Percentiles rank a stretch among this genome's conserved stretches.
These are phyloP conservation scores for Lyophyllum shimeji DNA, from an alignment of 768 basidiomycete species.

Conservation along the genomic window DNA sequence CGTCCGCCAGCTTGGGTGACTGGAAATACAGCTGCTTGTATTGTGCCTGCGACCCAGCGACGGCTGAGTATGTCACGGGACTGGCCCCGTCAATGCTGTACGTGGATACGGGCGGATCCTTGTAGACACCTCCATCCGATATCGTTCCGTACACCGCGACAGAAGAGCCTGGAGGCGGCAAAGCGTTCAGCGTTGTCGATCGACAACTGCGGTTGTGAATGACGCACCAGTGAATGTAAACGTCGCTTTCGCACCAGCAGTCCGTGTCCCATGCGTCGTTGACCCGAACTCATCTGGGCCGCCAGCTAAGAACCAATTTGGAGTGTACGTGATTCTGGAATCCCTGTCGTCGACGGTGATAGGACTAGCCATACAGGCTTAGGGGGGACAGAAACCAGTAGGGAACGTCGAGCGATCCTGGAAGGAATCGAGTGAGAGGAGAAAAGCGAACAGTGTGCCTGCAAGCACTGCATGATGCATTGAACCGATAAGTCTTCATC, in stretches of 20 bases:
- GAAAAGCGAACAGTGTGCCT: background rate
- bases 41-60: background rate
- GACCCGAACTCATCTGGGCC: slow-evolving; percentile 5
- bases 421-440: background rate
- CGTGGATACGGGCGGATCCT: slow-evolving; percentile 5
- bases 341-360: slow-evolving; percentile 18
- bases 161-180: slow-evolving; percentile 7
- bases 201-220: background rate
- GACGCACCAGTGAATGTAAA: slow-evolving; percentile 18
- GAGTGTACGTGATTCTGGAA: slow-evolving; percentile 8
- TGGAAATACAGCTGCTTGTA: slow-evolving; percentile 14
- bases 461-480: background rate
- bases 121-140: background rate
- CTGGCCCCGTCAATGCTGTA: slow-evolving; percentile 11
- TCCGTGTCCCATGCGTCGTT: slow-evolving; percentile 12
- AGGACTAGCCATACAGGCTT: background rate
- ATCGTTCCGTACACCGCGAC: slow-evolving; percentile 16
- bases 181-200: background rate
- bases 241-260: slow-evolving; percentile 8
- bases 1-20: slow-evolving; percentile 16
- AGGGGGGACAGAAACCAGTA: background rate
- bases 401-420: background rate
- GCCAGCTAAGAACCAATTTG: slow-evolving; percentile 11
- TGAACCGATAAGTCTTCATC: background rate
- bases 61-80: background rate